Percentiles rank a stretch among this genome's conserved stretches.
phyloP scores from a whole-genome alignment of 352 stramenopile species.

The Peronospora belbahrii region DNA sequence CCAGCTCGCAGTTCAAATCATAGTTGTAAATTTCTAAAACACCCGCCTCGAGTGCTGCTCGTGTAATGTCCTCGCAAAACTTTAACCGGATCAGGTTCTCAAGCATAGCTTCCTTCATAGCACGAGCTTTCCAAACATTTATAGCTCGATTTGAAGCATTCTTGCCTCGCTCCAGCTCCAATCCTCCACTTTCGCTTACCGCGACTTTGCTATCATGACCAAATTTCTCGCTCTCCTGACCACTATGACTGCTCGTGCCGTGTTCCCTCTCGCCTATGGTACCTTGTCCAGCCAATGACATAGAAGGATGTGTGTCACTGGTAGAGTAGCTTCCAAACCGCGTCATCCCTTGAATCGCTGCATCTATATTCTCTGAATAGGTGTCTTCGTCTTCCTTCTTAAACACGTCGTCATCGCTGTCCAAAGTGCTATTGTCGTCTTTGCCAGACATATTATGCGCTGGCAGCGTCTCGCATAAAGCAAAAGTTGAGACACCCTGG shows the following conservation, averaged over 20 bases:
- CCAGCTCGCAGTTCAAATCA: slow-evolving; percentile 61
- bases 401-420: slow-evolving; percentile 17
- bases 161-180: slow-evolving; percentile 22
- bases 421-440: slow-evolving; percentile 19
- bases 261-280: slow-evolving; percentile 1
- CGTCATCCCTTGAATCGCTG: neutral
- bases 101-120: slow-evolving; percentile 50
- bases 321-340: slow-evolving; percentile 5
- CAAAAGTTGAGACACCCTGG: neutral
- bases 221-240: slow-evolving; percentile 3
- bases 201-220: slow-evolving; percentile 1
- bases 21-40: slow-evolving; percentile 61
- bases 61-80: slow-evolving; percentile 39
- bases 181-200: neutral
- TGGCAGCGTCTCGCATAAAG: slow-evolving; percentile 1
- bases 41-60: slow-evolving; percentile 45
- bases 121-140: slow-evolving; percentile 56
- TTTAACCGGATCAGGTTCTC: slow-evolving; percentile 37
- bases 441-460: slow-evolving; percentile 8
- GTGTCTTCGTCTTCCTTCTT: slow-evolving; percentile 5
- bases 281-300: neutral
- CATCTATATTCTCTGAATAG: slow-evolving; percentile 12
- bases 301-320: neutral
- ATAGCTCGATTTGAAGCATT: slow-evolving; percentile 47
- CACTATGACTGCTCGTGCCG: slow-evolving; percentile 1